Evolutionary conservation across 2,329 filamentous ascomycete species (phyloP).

Genomic region (Pseudopyricularia cyperi): DNA sequence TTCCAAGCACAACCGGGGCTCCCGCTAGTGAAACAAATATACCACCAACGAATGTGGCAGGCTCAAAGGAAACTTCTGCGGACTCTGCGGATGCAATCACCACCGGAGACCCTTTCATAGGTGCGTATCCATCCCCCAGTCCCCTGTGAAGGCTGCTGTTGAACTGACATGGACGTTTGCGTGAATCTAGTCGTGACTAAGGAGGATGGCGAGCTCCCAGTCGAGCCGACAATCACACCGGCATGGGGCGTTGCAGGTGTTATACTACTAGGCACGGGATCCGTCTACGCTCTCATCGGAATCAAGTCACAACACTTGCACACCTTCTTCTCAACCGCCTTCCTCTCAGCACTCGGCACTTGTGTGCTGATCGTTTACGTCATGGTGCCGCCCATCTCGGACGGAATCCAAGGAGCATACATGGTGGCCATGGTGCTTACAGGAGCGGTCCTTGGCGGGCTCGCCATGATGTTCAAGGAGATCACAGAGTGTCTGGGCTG

Average conservation of each 20-base stretch:
- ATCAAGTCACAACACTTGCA: slow-evolving; percentile 73
- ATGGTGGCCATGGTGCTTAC: slow-evolving; percentile 66
- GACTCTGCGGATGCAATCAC: not conserved
- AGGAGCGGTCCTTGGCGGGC: slow-evolving; percentile 59
- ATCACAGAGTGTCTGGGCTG: slow-evolving; percentile 73
- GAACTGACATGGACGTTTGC: not conserved
- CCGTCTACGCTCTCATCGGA: slow-evolving; percentile 60
- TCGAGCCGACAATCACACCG: slow-evolving; percentile 64
- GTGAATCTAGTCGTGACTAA: slow-evolving; percentile 28
- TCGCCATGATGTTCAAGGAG: slow-evolving; percentile 69
- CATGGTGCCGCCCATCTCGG: slow-evolving; percentile 63
- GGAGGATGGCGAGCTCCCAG: slow-evolving; percentile 46
- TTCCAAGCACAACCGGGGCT: not conserved
- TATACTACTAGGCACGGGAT: slow-evolving; percentile 61
- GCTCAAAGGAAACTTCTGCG: not conserved
- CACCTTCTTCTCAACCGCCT: slow-evolving; percentile 68
- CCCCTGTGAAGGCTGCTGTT: not conserved
- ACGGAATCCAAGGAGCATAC: slow-evolving; percentile 74
- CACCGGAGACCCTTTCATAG: not conserved
- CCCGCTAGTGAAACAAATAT: not conserved
- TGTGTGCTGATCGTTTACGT: slow-evolving; percentile 80
- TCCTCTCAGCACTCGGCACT: slow-evolving; percentile 58
- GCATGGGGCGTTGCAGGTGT: slow-evolving; percentile 68
- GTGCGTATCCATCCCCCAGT: not conserved
- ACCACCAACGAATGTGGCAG: not conserved